These are phyloP conservation scores for Eruca vesicaria DNA, from an alignment of 441 rosid species.

Conservation along the genomic window DNA sequence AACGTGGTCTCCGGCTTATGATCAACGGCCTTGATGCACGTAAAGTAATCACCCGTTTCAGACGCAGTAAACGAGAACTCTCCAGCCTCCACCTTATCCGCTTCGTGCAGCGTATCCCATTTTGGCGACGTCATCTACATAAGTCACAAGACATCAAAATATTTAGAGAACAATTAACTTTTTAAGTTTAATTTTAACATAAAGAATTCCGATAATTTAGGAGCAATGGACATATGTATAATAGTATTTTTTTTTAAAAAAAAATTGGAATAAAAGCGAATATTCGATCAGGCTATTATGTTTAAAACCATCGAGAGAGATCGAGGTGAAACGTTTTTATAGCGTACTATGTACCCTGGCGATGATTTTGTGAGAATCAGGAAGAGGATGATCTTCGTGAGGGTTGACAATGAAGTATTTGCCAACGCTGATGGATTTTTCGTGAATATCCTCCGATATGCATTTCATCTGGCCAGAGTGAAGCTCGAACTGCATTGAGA, in stretches of 20 bases:
- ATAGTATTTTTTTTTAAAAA: no score
- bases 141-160: background rate
- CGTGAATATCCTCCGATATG: constrained; percentile 56
- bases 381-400: constrained; percentile 47
- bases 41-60: constrained; percentile 49
- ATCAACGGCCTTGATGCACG: constrained; percentile 55
- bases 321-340: background rate
- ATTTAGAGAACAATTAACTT: no score
- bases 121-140: constrained; percentile 46
- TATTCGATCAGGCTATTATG: background rate
- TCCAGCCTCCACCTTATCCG: constrained; percentile 50
- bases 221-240: background rate
- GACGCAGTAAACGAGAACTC: constrained; percentile 63
- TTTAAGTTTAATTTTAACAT: no score
- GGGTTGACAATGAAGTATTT: constrained; percentile 62
- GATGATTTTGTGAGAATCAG: constrained; percentile 52
- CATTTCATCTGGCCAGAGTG: constrained; percentile 54
- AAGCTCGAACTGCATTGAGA: constrained; percentile 57
- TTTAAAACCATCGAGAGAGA: background rate
- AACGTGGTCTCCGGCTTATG: constrained; percentile 41
- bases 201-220: no score
- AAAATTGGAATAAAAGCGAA: background rate
- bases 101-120: constrained; percentile 44
- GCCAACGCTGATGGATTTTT: constrained; percentile 53
- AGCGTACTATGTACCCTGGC: constrained; percentile 43